Conservation (phyloP, 345 rosid species). For the Geranium rotundifolium region DNA sequence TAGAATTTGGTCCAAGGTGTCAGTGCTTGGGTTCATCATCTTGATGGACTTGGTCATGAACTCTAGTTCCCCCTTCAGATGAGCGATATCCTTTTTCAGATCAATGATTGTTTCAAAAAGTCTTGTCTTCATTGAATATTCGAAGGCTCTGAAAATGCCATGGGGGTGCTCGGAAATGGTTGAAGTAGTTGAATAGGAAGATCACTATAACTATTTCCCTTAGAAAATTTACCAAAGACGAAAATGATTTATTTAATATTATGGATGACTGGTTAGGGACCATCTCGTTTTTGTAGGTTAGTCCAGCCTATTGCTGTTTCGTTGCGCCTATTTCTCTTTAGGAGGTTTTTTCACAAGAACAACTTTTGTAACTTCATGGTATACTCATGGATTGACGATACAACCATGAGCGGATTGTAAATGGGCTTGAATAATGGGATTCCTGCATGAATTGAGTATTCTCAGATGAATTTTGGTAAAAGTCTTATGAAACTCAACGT, state of each 20-base stretch:
- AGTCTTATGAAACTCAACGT: no score
- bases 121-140: background rate
- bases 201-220: background rate
- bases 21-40: no score
- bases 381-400: slow-evolving; percentile 2
- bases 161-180: background rate
- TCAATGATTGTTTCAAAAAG: no score
- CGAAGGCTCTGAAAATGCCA: background rate
- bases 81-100: no score
- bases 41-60: no score
- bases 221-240: background rate
- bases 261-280: slow-evolving; percentile 1
- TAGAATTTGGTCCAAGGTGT: no score
- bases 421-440: no score
- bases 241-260: slow-evolving; percentile 11
- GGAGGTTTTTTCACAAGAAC: slow-evolving; percentile 2
- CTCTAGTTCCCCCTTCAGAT: no score
- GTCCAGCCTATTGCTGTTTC: background rate
- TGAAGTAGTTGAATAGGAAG: slow-evolving; percentile 1
- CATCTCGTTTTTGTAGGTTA: no score
- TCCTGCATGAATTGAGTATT: no score
- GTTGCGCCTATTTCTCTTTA: background rate
- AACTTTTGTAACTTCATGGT: slow-evolving; percentile 6
- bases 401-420: no score
- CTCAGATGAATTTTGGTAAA: no score